phyloP scores from a whole-genome alignment of 1,284 basidiomycete species.

The Cystobasidium sp. region DNA sequence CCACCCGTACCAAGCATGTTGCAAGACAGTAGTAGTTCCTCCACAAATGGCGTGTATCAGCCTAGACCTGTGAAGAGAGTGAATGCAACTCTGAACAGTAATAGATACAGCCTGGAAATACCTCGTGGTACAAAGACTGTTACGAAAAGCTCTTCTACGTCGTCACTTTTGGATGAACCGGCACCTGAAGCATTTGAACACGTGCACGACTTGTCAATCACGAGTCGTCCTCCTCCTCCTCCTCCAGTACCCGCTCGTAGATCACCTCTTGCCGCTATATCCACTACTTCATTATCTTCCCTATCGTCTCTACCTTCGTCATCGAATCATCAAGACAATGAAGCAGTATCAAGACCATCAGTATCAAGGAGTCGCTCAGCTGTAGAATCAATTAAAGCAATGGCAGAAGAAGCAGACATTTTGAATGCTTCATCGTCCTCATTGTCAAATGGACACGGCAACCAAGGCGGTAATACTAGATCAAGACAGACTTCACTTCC shows the following conservation, averaged over 20 bases:
- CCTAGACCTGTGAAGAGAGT: background rate
- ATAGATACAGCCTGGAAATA: background rate
- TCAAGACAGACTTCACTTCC: constrained; percentile 21
- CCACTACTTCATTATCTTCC: too few relatives aligned
- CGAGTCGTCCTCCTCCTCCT: background rate
- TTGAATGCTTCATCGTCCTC: background rate
- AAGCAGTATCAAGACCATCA: background rate
- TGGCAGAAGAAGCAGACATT: constrained; percentile 20
- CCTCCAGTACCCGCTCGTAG: background rate
- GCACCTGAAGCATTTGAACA: background rate
- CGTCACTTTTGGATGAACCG: constrained; percentile 3
- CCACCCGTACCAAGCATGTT: constrained; percentile 7
- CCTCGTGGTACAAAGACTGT: background rate
- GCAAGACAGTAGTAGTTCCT: background rate
- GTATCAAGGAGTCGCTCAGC: constrained; percentile 13
- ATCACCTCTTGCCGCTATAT: too few relatives aligned
- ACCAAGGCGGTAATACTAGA: background rate
- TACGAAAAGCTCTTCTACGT: background rate
- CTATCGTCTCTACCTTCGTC: too few relatives aligned
- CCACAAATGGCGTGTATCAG: background rate
- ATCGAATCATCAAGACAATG: too few relatives aligned
- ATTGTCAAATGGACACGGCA: background rate
- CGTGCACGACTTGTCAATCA: constrained; percentile 13
- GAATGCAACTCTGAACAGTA: background rate
- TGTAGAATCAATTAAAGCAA: constrained; percentile 22